Evolutionary conservation across 148 eudicot genomes (phyloP).

Genomic region (Rhododendron henanense): DNA sequence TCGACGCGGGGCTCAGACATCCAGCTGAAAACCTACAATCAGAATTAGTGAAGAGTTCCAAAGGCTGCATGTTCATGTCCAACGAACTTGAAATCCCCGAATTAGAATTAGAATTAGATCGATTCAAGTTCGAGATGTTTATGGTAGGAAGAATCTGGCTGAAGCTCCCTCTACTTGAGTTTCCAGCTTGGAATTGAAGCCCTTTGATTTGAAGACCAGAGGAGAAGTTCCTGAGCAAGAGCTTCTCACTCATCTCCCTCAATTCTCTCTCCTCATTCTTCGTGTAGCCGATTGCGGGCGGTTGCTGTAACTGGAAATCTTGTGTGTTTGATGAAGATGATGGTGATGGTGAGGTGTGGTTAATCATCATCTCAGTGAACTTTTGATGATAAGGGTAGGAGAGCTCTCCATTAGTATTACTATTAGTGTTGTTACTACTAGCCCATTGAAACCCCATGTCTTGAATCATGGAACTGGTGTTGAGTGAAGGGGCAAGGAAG

Average conservation of each 20-base stretch:
- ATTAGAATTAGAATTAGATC: constrained; percentile 5
- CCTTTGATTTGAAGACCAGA: constrained; percentile 28
- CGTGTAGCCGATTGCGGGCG: not conserved
- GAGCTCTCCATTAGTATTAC: constrained; percentile 31
- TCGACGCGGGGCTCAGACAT: constrained; percentile 15
- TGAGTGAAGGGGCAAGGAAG: constrained; percentile 16
- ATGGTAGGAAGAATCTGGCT: constrained; percentile 66
- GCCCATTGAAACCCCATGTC: constrained; percentile 38
- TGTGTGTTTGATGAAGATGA: constrained; percentile 21
- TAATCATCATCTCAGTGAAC: constrained; percentile 35
- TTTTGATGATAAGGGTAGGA: constrained; percentile 19
- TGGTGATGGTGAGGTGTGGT: constrained; percentile 23
- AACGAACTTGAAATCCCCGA: constrained; percentile 25
- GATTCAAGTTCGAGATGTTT: constrained; percentile 46
- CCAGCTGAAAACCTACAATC: constrained; percentile 36
- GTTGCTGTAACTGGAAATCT: constrained; percentile 17
- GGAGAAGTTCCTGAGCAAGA: constrained; percentile 45
- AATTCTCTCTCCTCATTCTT: constrained; percentile 23
- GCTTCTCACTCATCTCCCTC: constrained; percentile 21
- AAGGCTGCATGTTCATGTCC: constrained; percentile 48
- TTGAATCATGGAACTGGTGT: constrained; percentile 39
- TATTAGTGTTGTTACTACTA: constrained; percentile 13
- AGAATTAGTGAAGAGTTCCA: constrained; percentile 41
- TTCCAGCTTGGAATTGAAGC: constrained; percentile 19
- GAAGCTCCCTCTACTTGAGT: constrained; percentile 25